Percentiles rank a stretch among this genome's conserved stretches.
Evolutionary conservation across 345 rosid genomes (phyloP).

Genomic region (Noccaea bulbosa): DNA sequence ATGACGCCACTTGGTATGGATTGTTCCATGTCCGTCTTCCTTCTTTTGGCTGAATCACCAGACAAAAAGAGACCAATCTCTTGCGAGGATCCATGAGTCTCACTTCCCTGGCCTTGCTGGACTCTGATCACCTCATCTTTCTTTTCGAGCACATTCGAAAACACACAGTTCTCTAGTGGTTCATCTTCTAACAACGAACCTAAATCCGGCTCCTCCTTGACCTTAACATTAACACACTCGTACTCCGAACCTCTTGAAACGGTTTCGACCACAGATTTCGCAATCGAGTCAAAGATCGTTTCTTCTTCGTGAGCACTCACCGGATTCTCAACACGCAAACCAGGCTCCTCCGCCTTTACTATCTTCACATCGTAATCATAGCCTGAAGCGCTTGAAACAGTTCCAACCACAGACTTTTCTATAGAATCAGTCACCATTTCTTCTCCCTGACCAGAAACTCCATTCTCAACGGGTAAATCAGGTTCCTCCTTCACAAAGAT

Average conservation of each 20-base stretch:
- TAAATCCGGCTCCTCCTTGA: conserved; percentile 29
- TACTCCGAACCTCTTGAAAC: not conserved
- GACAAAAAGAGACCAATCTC: conserved; percentile 13
- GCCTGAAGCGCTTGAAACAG: not conserved
- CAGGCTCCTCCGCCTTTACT: not conserved
- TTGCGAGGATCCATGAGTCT: not conserved
- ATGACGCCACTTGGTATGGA: not conserved
- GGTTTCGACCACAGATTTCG: conserved; percentile 7
- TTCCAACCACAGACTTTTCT: conserved; percentile 3
- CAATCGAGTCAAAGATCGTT: not conserved
- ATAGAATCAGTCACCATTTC: conserved; percentile 13
- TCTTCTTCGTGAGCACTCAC: not conserved
- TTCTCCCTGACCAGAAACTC: not conserved
- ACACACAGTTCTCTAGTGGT: not conserved
- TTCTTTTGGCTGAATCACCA: not conserved
- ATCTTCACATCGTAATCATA: conserved; percentile 1
- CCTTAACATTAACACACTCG: conserved; percentile 5
- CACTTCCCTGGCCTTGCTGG: conserved; percentile 12
- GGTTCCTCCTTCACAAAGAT: conserved; percentile 36
- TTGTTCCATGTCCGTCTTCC: not conserved
- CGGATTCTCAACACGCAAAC: not conserved
- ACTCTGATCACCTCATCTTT: conserved; percentile 23
- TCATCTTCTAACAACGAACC: not conserved
- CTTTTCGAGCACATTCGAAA: not conserved
- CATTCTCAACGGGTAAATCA: conserved; percentile 10